These are phyloP conservation scores for Pestalotiopsis sp. DNA, from an alignment of 2,329 filamentous ascomycete species.

Conservation along the genomic window DNA sequence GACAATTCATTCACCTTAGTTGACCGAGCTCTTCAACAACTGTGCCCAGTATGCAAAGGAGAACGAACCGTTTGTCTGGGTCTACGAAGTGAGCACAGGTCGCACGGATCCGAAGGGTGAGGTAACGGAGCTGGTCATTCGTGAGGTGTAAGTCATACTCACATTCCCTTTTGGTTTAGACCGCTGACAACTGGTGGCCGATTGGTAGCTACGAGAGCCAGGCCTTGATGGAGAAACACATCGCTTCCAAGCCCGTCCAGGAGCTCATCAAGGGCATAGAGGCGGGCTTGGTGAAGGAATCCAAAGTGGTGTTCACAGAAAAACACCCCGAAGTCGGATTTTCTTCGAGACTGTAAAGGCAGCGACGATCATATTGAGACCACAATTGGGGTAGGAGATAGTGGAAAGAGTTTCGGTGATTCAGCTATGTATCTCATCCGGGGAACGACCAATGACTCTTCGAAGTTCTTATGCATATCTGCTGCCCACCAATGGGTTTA, in stretches of 20 bases:
- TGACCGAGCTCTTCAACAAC: slow-evolving; percentile 7
- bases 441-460: too few relatives aligned
- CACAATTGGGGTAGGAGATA: too few relatives aligned
- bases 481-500: too few relatives aligned
- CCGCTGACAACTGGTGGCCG: not conserved
- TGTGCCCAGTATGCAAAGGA: slow-evolving; percentile 8
- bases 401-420: too few relatives aligned
- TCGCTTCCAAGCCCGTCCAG: not conserved
- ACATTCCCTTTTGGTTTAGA: not conserved
- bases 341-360: not conserved
- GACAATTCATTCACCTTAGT: too few relatives aligned
- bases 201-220: slow-evolving; percentile 3
- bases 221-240: slow-evolving; percentile 2
- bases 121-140: slow-evolving; percentile 1
- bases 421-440: too few relatives aligned
- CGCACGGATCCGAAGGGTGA: slow-evolving; percentile 1
- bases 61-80: slow-evolving; percentile 7
- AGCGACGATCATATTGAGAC: too few relatives aligned
- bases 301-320: slow-evolving; percentile 2
- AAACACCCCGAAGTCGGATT: not conserved
- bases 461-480: too few relatives aligned
- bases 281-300: slow-evolving; percentile 3
- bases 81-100: slow-evolving; percentile 3
- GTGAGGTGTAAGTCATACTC: not conserved
- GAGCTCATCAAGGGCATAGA: slow-evolving; percentile 5